Evolutionary conservation across 495 filamentous ascomycete species (phyloP).

Genomic region (Pseudoneurospora amorphoporcata): DNA sequence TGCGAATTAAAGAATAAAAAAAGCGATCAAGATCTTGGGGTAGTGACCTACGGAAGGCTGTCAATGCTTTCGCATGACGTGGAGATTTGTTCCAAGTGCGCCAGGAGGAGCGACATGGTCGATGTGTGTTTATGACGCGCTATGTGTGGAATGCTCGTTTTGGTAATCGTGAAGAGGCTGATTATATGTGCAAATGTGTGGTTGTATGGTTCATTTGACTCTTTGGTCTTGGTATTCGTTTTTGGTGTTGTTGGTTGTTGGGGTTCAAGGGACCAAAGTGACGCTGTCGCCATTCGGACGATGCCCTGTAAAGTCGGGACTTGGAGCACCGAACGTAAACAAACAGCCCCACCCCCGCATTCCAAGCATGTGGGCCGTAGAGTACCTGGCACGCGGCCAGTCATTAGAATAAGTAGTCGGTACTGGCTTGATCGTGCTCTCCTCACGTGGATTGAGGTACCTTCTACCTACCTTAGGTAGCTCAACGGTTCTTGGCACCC

Average conservation of each 20-base stretch:
- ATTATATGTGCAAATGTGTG: neutral
- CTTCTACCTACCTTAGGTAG: no score
- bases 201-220: neutral
- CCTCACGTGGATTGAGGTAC: no score
- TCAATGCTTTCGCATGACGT: conserved; percentile 75
- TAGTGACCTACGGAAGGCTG: conserved; percentile 59
- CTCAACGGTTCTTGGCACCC: no score
- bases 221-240: neutral
- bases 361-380: neutral
- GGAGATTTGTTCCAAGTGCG: conserved; percentile 83
- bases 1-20: neutral
- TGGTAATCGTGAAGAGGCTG: neutral
- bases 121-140: neutral
- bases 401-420: no score
- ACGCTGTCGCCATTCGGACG: neutral
- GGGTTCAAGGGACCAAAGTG: neutral
- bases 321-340: neutral
- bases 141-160: neutral
- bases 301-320: neutral
- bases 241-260: neutral
- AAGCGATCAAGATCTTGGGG: neutral
- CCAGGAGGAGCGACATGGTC: conserved; percentile 64
- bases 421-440: no score
- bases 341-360: neutral
- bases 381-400: no score